phyloP scores from a whole-genome alignment of 2,329 filamentous ascomycete genomes.

The Aureobasidium sp. region DNA sequence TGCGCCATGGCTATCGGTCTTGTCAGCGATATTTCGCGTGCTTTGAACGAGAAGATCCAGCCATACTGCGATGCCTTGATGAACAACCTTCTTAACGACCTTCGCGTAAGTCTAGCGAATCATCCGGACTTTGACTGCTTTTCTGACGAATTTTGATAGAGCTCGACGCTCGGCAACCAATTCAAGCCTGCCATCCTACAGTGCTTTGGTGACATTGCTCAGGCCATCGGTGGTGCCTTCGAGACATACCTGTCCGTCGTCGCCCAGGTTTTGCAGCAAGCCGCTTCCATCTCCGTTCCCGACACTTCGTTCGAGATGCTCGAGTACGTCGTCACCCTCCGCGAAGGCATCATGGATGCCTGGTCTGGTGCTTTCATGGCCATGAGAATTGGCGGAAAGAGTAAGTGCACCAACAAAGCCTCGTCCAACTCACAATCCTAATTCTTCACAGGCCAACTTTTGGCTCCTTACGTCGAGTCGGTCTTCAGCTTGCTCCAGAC shows the following conservation, averaged over 20 bases:
- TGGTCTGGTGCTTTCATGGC: conserved; percentile 96
- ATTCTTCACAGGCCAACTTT: conserved; percentile 41
- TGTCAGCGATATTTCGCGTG: conserved; percentile 91
- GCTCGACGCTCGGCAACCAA: conserved; percentile 80
- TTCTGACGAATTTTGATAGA: conserved; percentile 42
- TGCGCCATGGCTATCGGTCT: conserved; percentile 97
- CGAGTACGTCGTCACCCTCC: conserved; percentile 88
- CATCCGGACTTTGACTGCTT: conserved; percentile 13
- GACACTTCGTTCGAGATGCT: conserved; percentile 81
- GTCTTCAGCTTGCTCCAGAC: conserved; percentile 83
- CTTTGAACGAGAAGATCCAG: conserved; percentile 81
- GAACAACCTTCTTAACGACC: conserved; percentile 92
- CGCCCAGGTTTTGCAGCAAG: conserved; percentile 88
- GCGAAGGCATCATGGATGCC: conserved; percentile 97
- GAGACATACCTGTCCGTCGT: conserved; percentile 90
- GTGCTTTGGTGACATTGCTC: conserved; percentile 95
- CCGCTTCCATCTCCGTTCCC: conserved; percentile 70
- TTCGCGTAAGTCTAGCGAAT: conserved; percentile 54
- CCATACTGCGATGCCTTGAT: conserved; percentile 97
- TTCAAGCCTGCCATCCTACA: conserved; percentile 98
- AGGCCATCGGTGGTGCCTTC: conserved; percentile 85
- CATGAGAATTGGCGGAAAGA: conserved; percentile 74
- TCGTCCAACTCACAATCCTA: conserved; percentile 36
- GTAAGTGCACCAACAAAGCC: conserved; percentile 30
- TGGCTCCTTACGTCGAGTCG: conserved; percentile 71